Conservation (phyloP, 352 stramenopile genomes). For the Halophytophthora polymorphica region DNA sequence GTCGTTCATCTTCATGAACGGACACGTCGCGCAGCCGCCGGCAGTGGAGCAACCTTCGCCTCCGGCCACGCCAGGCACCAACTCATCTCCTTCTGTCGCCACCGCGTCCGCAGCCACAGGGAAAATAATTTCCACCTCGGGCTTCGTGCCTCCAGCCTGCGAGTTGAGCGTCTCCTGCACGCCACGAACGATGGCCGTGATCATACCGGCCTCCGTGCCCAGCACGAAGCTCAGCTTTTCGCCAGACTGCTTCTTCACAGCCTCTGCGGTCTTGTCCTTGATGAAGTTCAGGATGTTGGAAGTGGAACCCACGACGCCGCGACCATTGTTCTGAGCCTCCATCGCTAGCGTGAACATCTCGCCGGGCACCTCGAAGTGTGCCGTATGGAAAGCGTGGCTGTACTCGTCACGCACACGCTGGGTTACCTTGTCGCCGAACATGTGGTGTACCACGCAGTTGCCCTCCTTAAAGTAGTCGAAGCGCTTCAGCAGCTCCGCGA, state of each 20-base stretch:
- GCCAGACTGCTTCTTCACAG: conserved; percentile 51
- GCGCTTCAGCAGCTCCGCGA: conserved; percentile 77
- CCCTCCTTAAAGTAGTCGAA: conserved; percentile 95
- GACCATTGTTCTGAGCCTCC: conserved; percentile 87
- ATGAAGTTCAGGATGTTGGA: conserved; percentile 99
- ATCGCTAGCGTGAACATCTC: conserved; percentile 99
- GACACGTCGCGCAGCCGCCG: conserved; percentile 95
- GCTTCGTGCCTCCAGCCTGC: conserved; percentile 46
- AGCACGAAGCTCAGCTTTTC: conserved; percentile 93
- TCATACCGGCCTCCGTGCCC: conserved; percentile 96
- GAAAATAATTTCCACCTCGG: conserved; percentile 96
- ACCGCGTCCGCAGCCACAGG: conserved; percentile 94
- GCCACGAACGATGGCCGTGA: conserved; percentile 95
- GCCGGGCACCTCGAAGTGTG: conserved; percentile 97
- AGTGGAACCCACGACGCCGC: conserved; percentile 94
- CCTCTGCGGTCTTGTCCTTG: conserved; percentile 91
- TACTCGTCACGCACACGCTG: conserved; percentile 91
- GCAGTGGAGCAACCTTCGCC: conserved; percentile 96
- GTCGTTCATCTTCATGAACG: conserved; percentile 99
- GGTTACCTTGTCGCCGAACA: conserved; percentile 96
- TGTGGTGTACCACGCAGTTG: conserved; percentile 98
- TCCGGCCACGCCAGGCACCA: conserved; percentile 90
- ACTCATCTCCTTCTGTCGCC: conserved; percentile 59
- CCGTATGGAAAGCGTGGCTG: conserved; percentile 92
- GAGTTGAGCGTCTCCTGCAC: conserved; percentile 84